Percentiles rank a stretch among this genome's conserved stretches.
Conservation (phyloP, 2,329 filamentous ascomycete species). For the Cryphonectria japonica region DNA sequence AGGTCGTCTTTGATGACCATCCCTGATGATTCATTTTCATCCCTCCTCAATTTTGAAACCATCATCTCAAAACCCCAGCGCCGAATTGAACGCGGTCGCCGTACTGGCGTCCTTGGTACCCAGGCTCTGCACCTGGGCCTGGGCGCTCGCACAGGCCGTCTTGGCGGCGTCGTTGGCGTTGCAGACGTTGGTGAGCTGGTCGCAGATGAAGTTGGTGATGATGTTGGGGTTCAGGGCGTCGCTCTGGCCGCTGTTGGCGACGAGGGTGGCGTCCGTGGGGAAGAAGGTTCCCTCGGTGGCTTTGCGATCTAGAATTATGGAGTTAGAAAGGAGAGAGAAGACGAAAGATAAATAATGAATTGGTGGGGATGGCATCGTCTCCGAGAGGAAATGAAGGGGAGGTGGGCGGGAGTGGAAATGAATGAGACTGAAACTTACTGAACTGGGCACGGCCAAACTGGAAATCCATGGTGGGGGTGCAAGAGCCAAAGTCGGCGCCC, state of each 20-base stretch:
- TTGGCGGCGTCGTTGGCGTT: conserved; percentile 59
- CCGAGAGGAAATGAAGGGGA: not conserved
- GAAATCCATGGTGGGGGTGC: conserved; percentile 27
- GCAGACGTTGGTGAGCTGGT: conserved; percentile 64
- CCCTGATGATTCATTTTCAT: too few species aligned
- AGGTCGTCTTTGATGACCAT: not conserved
- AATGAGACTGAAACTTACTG: not conserved
- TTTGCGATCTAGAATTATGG: conserved; percentile 1
- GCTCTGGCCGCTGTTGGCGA: conserved; percentile 39
- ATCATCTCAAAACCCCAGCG: conserved; percentile 42
- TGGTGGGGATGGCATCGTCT: too few species aligned
- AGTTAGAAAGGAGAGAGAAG: not conserved
- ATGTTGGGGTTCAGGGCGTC: conserved; percentile 66
- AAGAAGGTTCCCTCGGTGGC: conserved; percentile 25
- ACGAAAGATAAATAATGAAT: not conserved
- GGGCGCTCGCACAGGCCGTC: conserved; percentile 50
- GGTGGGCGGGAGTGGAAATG: not conserved
- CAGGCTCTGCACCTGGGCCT: conserved; percentile 53
- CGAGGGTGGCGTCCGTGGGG: conserved; percentile 24
- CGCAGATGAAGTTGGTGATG: conserved; percentile 65
- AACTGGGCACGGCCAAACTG: conserved; percentile 21
- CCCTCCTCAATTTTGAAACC: too few species aligned
- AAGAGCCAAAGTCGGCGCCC: conserved; percentile 23
- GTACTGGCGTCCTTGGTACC: conserved; percentile 53
- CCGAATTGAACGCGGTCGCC: conserved; percentile 52